phyloP scores from a whole-genome alignment of 1,284 basidiomycete species.

The Tetrapyrgos nigripes region DNA sequence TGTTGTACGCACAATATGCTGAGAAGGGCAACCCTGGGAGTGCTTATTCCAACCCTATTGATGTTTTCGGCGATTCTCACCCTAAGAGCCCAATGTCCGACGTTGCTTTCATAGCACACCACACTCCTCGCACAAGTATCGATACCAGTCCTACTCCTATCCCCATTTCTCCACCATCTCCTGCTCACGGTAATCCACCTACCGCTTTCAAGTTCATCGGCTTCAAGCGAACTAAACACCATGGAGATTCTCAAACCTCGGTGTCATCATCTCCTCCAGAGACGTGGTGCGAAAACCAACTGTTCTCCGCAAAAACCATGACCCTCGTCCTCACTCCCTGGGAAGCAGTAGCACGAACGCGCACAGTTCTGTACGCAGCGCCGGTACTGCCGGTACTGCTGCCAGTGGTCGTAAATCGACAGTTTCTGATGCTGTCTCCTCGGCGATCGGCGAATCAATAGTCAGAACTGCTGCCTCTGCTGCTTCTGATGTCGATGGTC shows the following conservation, averaged over 20 bases:
- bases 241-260: constrained; percentile 36
- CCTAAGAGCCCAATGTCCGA: constrained; percentile 61
- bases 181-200: constrained; percentile 50
- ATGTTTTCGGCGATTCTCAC: constrained; percentile 48
- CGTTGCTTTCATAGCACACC: constrained; percentile 51
- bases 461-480: constrained; percentile 27
- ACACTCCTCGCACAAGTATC: constrained; percentile 55
- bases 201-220: constrained; percentile 70
- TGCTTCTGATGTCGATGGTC: constrained; percentile 26
- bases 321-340: constrained; percentile 55
- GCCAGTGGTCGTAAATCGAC: constrained; percentile 32
- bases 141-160: constrained; percentile 47
- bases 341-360: constrained; percentile 55
- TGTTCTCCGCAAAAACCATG: constrained; percentile 38
- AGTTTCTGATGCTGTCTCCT: constrained; percentile 26
- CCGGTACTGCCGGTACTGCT: constrained; percentile 40
- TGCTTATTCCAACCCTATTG: constrained; percentile 57
- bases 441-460: constrained; percentile 21
- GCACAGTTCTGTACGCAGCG: constrained; percentile 54
- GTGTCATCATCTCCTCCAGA: constrained; percentile 36
- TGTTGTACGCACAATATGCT: constrained; percentile 75
- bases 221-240: constrained; percentile 56
- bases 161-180: constrained; percentile 36
- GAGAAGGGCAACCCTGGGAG: constrained; percentile 63
- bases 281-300: constrained; percentile 31